A percentile compares a stretch with the other conserved stretches of the same genome.
Conservation (phyloP, 495 filamentous ascomycete genomes). For the Letharia lupina region DNA sequence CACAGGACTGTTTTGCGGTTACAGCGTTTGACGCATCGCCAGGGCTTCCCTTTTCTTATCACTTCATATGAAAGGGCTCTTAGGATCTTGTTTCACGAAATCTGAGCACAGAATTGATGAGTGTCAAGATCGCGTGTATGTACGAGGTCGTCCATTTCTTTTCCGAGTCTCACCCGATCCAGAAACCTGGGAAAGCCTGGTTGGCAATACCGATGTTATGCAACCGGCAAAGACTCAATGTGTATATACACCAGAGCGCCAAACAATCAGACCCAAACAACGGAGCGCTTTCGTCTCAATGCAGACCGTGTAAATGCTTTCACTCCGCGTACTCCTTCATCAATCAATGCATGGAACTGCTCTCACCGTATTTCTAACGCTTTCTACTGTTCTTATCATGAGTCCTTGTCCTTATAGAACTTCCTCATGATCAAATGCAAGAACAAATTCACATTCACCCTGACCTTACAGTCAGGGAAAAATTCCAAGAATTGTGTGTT, state of each 20-base stretch:
- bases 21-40: not conserved
- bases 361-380: not conserved
- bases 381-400: not conserved
- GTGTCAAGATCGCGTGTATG: not conserved
- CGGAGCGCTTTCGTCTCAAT: not conserved
- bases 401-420: conserved; percentile 65
- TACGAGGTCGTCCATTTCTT: not conserved
- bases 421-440: conserved; percentile 96
- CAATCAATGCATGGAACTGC: not conserved
- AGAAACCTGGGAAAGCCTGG: not conserved
- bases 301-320: conserved; percentile 5
- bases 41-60: not conserved
- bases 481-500: conserved; percentile 90
- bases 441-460: conserved; percentile 91
- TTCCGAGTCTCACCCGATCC: too few relatives aligned
- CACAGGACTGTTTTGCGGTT: not conserved
- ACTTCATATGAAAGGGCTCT: too few relatives aligned
- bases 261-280: not conserved
- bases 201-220: not conserved
- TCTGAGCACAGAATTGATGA: too few relatives aligned
- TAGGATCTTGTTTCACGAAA: too few relatives aligned
- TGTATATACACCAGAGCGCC: not conserved
- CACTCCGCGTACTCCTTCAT: not conserved
- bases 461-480: conserved; percentile 78
- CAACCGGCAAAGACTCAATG: not conserved